phyloP scores from a whole-genome alignment of 1,139 yeast genomes.

The Candida sp. region DNA sequence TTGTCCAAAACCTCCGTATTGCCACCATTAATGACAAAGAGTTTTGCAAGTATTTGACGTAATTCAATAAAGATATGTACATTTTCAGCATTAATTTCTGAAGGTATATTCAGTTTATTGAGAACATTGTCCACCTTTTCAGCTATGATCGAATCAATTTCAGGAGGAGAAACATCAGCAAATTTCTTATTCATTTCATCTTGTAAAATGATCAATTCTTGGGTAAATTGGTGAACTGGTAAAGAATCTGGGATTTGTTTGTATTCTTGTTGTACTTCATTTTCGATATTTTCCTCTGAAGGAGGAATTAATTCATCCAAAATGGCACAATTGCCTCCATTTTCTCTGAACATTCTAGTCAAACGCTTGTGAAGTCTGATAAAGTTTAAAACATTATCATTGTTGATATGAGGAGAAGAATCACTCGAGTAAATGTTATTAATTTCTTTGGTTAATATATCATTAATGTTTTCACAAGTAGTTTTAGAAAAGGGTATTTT shows the following conservation, averaged over 20 bases:
- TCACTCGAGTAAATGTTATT: constrained; percentile 13
- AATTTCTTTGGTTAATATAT: constrained; percentile 16
- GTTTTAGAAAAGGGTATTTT: constrained; percentile 3
- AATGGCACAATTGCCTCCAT: constrained; percentile 29
- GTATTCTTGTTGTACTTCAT: constrained; percentile 16
- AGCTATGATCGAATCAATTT: constrained; percentile 13
- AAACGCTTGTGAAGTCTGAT: constrained; percentile 19
- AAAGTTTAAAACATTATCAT: constrained; percentile 15
- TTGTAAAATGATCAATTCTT: constrained; percentile 15
- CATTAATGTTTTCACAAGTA: constrained; percentile 11
- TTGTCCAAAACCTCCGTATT: constrained; percentile 30
- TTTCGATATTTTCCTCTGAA: constrained; percentile 19
- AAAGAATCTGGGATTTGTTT: constrained; percentile 15
- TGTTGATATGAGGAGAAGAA: constrained; percentile 14
- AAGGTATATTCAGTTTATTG: constrained; percentile 12
- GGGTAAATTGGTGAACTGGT: constrained; percentile 17
- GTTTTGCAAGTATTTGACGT: constrained; percentile 8
- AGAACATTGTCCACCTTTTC: constrained; percentile 16
- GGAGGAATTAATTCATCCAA: constrained; percentile 30
- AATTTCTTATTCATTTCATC: constrained; percentile 15
- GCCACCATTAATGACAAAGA: constrained; percentile 25
- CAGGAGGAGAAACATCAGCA: constrained; percentile 9
- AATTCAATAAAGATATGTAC: constrained; percentile 16
- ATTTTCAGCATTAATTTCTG: constrained; percentile 14
- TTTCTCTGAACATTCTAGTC: constrained; percentile 19